These are phyloP conservation scores for Fusarium sp. DNA, from an alignment of 2,329 filamentous ascomycete genomes.

Conservation along the genomic window DNA sequence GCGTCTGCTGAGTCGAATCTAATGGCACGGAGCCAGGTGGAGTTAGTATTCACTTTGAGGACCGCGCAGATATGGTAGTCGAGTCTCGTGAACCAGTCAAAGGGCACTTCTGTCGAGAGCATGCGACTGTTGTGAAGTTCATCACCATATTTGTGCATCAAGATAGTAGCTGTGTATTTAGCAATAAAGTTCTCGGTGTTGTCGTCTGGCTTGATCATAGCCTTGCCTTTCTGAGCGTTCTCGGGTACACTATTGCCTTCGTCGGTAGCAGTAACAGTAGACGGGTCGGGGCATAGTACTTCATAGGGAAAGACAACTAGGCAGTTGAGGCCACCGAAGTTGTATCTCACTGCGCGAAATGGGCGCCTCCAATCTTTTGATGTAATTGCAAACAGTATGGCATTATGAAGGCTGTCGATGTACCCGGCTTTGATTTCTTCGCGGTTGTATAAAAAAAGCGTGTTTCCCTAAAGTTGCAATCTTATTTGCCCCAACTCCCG, in stretches of 20 bases:
- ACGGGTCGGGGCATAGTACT: not conserved
- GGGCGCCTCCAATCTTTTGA: no score
- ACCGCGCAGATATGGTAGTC: not conserved
- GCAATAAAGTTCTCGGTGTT: no score
- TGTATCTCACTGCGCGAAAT: not conserved
- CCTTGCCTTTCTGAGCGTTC: not conserved
- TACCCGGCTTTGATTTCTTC: rapidly evolving
- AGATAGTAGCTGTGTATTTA: not conserved
- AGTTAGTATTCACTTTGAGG: not conserved
- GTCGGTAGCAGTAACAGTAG: not conserved
- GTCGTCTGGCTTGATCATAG: not conserved
- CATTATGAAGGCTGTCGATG: not conserved
- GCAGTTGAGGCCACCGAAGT: not conserved
- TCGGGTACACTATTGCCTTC: not conserved
- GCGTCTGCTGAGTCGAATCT: not conserved
- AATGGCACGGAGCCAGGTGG: not conserved
- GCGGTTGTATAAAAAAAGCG: not conserved
- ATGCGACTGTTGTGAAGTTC: not conserved
- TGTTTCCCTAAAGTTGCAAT: not conserved
- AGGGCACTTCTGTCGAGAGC: not conserved
- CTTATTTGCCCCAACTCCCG: not conserved
- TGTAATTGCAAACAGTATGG: not conserved
- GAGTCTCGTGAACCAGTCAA: not conserved
- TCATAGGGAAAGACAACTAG: not conserved
- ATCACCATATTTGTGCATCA: not conserved